These are phyloP conservation scores for Saccharomyces mikatae DNA, from an alignment of 805 yeast species.

Conservation along the genomic window DNA sequence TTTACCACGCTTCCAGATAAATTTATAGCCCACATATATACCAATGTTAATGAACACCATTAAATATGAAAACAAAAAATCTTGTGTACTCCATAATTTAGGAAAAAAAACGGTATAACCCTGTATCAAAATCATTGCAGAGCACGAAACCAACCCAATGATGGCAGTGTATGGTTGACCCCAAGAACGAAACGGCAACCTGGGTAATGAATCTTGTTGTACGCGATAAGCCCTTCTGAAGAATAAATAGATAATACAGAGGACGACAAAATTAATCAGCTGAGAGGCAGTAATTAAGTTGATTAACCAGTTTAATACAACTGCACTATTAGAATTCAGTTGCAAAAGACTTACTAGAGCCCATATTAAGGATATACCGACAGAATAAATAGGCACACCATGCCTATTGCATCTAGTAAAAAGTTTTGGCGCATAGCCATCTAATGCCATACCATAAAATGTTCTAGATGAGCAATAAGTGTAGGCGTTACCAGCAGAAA, in stretches of 20 bases:
- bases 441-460: slow-evolving; percentile 59
- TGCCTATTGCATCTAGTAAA: slow-evolving; percentile 52
- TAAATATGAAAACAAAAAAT: slow-evolving; percentile 62
- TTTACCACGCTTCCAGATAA: slow-evolving; percentile 34
- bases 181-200: slow-evolving; percentile 45
- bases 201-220: slow-evolving; percentile 39
- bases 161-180: slow-evolving; percentile 52
- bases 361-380: slow-evolving; percentile 45
- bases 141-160: slow-evolving; percentile 39
- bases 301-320: slow-evolving; percentile 65
- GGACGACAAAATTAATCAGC: slow-evolving; percentile 50
- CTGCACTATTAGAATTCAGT: slow-evolving; percentile 47
- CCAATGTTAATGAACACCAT: slow-evolving; percentile 54
- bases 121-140: slow-evolving; percentile 47
- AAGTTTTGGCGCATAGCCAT: slow-evolving; percentile 65
- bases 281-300: slow-evolving; percentile 66
- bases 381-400: slow-evolving; percentile 65
- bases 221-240: slow-evolving; percentile 52
- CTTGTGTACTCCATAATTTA: slow-evolving; percentile 53
- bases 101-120: slow-evolving; percentile 68
- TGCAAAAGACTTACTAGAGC: slow-evolving; percentile 61
- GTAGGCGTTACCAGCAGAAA: slow-evolving; percentile 79
- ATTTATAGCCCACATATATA: slow-evolving; percentile 45
- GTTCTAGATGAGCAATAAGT: slow-evolving; percentile 65
- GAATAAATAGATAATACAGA: slow-evolving; percentile 50